These are phyloP conservation scores for Arthrobotrys iridis DNA, from an alignment of 2,329 filamentous ascomycete species.

Conservation along the genomic window DNA sequence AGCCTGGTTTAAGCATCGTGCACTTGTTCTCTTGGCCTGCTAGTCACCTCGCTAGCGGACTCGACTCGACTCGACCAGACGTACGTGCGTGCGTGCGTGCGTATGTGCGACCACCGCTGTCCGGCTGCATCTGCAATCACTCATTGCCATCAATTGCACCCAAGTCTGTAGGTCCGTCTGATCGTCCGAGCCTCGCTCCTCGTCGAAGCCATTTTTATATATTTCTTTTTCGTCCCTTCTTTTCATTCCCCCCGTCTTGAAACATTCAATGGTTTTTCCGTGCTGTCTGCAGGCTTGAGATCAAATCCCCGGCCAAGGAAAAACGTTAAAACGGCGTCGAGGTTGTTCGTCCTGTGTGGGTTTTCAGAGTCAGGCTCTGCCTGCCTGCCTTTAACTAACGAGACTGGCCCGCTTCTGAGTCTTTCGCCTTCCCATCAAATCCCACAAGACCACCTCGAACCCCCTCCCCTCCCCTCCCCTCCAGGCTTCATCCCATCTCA, in stretches of 20 bases:
- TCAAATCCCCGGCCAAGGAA: slow-evolving; percentile 40
- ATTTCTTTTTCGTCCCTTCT: slow-evolving; percentile 5
- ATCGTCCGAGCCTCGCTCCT: too few relatives aligned
- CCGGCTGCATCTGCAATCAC: slow-evolving; percentile 4
- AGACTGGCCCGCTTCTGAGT: slow-evolving; percentile 10
- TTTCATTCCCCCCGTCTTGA: neutral
- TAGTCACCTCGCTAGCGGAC: slow-evolving; percentile 11
- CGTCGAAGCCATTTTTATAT: neutral
- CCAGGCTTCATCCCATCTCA: slow-evolving; percentile 3
- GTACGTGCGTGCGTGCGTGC: slow-evolving; percentile 10
- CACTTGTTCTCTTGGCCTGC: slow-evolving; percentile 14
- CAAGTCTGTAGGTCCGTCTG: neutral
- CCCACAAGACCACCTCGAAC: slow-evolving; percentile 12
- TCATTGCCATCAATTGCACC: neutral
- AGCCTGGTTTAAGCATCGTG: slow-evolving; percentile 18
- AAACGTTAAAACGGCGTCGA: slow-evolving; percentile 42
- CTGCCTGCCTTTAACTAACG: slow-evolving; percentile 3
- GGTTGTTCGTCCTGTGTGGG: too few relatives aligned
- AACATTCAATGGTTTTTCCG: slow-evolving; percentile 5
- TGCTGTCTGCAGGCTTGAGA: neutral
- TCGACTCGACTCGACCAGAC: slow-evolving; percentile 9
- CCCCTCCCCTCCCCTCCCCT: neutral
- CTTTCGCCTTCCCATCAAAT: slow-evolving; percentile 7
- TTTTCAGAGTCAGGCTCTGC: too few relatives aligned
- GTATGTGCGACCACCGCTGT: slow-evolving; percentile 6